Conservation (phyloP, 129 eudicot species). For the Chrysanthemum lavandulifolium region DNA sequence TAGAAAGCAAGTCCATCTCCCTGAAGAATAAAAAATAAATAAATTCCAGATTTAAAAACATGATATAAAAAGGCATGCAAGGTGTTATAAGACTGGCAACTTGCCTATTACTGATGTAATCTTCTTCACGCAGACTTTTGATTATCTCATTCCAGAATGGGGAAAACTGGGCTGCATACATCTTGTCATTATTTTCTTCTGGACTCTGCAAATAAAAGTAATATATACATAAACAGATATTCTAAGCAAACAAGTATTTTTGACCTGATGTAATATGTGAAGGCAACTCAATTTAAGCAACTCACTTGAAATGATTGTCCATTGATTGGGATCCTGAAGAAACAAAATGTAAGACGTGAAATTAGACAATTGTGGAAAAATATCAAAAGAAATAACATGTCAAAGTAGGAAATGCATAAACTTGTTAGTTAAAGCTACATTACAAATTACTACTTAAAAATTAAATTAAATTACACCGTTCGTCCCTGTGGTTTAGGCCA, state of each 20-base stretch:
- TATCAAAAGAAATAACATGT: too few relatives aligned
- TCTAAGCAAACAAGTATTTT: constrained; percentile 12
- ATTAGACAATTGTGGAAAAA: constrained; percentile 1
- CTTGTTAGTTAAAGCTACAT: too few relatives aligned
- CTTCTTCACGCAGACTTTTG: constrained; percentile 95
- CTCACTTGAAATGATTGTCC: constrained; percentile 67
- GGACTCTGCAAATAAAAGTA: constrained; percentile 40
- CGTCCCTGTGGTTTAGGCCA: too few relatives aligned
- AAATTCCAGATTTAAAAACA: constrained; percentile 6
- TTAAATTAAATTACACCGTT: too few relatives aligned
- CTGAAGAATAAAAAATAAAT: constrained; percentile 31
- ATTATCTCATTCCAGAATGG: constrained; percentile 99
- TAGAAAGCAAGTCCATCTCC: constrained; percentile 93
- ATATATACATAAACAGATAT: constrained; percentile 13
- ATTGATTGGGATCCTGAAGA: constrained; percentile 60
- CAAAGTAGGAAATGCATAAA: too few relatives aligned
- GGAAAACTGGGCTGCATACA: constrained; percentile 79
- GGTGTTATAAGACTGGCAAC: background rate
- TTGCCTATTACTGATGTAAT: constrained; percentile 86
- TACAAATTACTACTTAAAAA: too few relatives aligned
- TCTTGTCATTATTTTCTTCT: constrained; percentile 64
- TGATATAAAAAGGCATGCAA: constrained; percentile 18
- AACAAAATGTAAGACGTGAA: constrained; percentile 23
- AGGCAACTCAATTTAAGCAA: background rate
- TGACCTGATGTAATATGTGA: constrained; percentile 1